Evolutionary conservation across 1,139 yeast species (phyloP).

Genomic region (Geotrichum restrictum): DNA sequence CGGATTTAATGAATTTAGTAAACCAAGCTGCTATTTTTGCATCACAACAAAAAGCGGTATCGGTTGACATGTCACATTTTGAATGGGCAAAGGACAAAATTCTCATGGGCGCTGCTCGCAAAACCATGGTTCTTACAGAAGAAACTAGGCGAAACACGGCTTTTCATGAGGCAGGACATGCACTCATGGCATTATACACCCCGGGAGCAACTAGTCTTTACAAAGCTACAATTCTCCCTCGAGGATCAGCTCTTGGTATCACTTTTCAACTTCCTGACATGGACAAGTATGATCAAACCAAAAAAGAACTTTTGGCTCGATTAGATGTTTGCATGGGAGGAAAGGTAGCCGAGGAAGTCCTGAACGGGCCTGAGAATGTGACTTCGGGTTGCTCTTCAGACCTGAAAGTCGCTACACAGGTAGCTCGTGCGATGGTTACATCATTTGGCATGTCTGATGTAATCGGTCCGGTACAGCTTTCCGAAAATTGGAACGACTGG

Average conservation of each 20-base stretch:
- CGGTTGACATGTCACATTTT: conserved; percentile 86
- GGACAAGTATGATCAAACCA: conserved; percentile 94
- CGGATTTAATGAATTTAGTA: conserved; percentile 89
- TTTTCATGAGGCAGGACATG: conserved; percentile 98
- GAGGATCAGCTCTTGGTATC: conserved; percentile 94
- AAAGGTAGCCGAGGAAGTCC: conserved; percentile 90
- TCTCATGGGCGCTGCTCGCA: conserved; percentile 96
- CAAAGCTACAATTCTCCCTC: conserved; percentile 93
- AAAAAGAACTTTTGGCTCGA: conserved; percentile 82
- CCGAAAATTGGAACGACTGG: conserved; percentile 61
- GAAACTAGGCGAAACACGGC: conserved; percentile 93
- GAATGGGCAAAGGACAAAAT: conserved; percentile 99
- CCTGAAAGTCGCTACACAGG: conserved; percentile 80
- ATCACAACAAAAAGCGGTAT: conserved; percentile 82
- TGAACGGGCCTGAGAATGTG: conserved; percentile 82
- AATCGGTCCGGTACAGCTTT: conserved; percentile 85
- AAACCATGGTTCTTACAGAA: conserved; percentile 95
- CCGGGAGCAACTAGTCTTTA: conserved; percentile 95
- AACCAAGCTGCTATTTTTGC: conserved; percentile 98
- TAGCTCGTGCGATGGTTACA: conserved; percentile 96
- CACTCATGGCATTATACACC: conserved; percentile 89
- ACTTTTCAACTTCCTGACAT: conserved; percentile 97
- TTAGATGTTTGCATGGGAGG: conserved; percentile 99
- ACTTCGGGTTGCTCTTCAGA: conserved; percentile 95
- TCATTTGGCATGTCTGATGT: conserved; percentile 93